phyloP scores from a whole-genome alignment of 2,329 filamentous ascomycete genomes.

The Microcera coccophila region DNA sequence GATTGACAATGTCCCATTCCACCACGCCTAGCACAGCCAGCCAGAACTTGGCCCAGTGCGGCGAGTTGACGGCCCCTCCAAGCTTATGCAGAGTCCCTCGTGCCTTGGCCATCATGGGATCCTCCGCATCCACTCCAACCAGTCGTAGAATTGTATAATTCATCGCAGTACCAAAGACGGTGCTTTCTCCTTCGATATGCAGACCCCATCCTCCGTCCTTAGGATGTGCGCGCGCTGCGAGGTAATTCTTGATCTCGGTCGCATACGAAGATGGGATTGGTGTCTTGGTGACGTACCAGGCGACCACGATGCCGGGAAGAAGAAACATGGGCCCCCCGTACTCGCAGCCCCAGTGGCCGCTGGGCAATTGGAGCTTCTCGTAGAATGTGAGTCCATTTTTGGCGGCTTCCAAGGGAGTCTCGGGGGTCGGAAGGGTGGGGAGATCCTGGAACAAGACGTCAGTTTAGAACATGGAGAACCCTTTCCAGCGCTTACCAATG shows the following conservation, averaged over 20 bases:
- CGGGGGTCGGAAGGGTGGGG: constrained; percentile 65
- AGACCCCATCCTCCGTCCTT: constrained; percentile 96
- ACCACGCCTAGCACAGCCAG: constrained; percentile 77
- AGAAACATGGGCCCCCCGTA: constrained; percentile 98
- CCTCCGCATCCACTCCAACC: constrained; percentile 77
- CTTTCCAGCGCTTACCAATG: constrained; percentile 59
- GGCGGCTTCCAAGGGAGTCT: constrained; percentile 71
- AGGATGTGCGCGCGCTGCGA: constrained; percentile 78
- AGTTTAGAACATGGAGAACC: constrained; percentile 1
- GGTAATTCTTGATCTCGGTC: constrained; percentile 87
- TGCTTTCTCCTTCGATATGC: constrained; percentile 90
- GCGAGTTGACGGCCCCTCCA: constrained; percentile 76
- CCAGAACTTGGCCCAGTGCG: constrained; percentile 98
- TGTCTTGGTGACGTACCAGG: constrained; percentile 86
- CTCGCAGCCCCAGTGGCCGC: constrained; percentile 94
- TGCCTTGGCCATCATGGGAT: constrained; percentile 81
- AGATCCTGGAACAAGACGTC: constrained; percentile 55
- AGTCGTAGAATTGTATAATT: constrained; percentile 82
- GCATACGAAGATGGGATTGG: constrained; percentile 75
- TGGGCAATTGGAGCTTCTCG: constrained; percentile 79
- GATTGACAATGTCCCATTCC: constrained; percentile 91
- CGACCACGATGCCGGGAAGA: constrained; percentile 76
- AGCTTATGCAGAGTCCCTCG: constrained; percentile 77
- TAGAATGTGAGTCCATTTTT: constrained; percentile 85
- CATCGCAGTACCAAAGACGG: constrained; percentile 82